phyloP scores from a whole-genome alignment of 2,329 filamentous ascomycete species.

The Diaporthe capsici region DNA sequence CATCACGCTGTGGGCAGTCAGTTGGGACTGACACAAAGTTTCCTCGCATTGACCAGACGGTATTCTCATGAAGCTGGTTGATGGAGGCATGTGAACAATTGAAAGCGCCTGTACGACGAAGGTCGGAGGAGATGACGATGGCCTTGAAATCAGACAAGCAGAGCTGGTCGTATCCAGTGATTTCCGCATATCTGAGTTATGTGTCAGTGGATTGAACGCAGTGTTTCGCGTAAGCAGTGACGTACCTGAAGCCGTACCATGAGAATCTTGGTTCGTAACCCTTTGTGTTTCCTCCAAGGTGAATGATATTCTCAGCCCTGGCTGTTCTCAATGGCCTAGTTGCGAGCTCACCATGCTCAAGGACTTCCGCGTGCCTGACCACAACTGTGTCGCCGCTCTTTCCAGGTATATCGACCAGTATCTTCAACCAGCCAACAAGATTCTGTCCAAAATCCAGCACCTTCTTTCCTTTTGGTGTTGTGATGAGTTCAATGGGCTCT shows the following conservation, averaged over 20 bases:
- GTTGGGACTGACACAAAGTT: slow-evolving; percentile 72
- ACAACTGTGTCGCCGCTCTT: slow-evolving; percentile 57
- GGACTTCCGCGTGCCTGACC: slow-evolving; percentile 67
- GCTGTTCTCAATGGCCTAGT: slow-evolving; percentile 59
- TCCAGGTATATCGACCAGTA: slow-evolving; percentile 53
- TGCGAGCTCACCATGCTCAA: slow-evolving; percentile 62
- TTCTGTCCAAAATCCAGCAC: slow-evolving; percentile 72
- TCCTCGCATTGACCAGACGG: slow-evolving; percentile 69
- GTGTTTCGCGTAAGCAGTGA: not conserved
- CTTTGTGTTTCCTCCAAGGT: slow-evolving; percentile 45
- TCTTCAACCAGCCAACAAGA: slow-evolving; percentile 63
- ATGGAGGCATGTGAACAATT: slow-evolving; percentile 64
- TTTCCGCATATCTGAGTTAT: slow-evolving; percentile 64
- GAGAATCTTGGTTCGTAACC: slow-evolving; percentile 54
- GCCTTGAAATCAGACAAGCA: slow-evolving; percentile 46
- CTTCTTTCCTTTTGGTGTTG: slow-evolving; percentile 55
- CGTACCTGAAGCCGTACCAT: slow-evolving; percentile 62
- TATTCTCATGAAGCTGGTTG: slow-evolving; percentile 68
- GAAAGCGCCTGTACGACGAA: slow-evolving; percentile 64
- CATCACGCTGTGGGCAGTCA: slow-evolving; percentile 70
- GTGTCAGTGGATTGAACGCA: not conserved
- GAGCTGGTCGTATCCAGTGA: slow-evolving; percentile 51
- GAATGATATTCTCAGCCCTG: slow-evolving; percentile 56
- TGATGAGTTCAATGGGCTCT: slow-evolving; percentile 28
- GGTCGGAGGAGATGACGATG: slow-evolving; percentile 64